Evolutionary conservation across 1,284 basidiomycete species (phyloP), one percentile per base, ranked within the genome.

Genomic region (Exsudoporus floridanus): DNA sequence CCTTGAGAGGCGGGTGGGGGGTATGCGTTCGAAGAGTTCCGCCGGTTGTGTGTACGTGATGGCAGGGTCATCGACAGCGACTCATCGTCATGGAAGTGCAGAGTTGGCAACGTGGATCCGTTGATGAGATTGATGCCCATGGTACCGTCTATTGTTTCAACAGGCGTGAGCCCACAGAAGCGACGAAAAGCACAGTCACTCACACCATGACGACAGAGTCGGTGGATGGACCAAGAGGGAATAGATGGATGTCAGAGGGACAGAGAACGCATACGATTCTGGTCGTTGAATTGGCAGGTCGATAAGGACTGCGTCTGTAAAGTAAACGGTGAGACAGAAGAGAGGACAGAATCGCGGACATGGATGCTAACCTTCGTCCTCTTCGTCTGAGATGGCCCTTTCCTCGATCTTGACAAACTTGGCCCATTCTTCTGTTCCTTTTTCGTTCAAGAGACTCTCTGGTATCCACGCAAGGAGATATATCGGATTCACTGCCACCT

Each of bases 21-120:
- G 62, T 89, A 89, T 7, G 83, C 74, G 18, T 75, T 78, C 2
- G 79, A 67, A 62, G 71, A 64, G 39, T 63, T 66, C 46, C 61
- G 67, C 36, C 52, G 52, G 52, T 61, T 50, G 62, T 61, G 55
- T 34, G 49, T 46, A 53, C 55, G 76, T 59, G 77, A 71, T n/a
- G 82, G 76, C 45, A 80, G 70, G 23, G 80, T 80, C 70, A 86
- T 82, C 8, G 92, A 93, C 30, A 80, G 82, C 0, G 92, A 94
- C 69, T 97, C 94, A 60, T 98, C 95, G 65, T 98, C 96, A 68
- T 98, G 96, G 70, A 98, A 98, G 71, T 94, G 86, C 5, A 99
- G 79, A 0, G 91, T 94, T 0, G 94, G 93, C 0, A 98, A 79
- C 0, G 93, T 94, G 36, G 92, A 82, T 13, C 94, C 94, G 57